Conservation (phyloP, 305 asterid genomes). For the Rubia peregrina region DNA sequence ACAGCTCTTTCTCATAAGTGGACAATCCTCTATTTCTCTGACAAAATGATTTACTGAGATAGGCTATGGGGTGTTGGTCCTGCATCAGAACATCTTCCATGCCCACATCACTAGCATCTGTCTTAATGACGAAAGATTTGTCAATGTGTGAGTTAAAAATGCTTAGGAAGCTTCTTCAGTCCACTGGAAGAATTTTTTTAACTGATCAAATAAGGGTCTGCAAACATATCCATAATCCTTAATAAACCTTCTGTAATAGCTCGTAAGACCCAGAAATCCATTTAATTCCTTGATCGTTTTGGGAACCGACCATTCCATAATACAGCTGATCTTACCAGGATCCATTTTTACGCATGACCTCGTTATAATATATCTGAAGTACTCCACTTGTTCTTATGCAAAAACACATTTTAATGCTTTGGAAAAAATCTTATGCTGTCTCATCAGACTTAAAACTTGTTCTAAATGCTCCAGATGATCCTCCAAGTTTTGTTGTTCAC, state of each 20-base stretch:
- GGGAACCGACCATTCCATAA: neutral
- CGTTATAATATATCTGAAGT: neutral
- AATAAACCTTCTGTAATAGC: conserved; percentile 5
- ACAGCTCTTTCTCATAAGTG: neutral
- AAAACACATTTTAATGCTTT: neutral
- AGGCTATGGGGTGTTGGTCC: neutral
- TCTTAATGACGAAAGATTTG: neutral
- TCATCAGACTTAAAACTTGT: neutral
- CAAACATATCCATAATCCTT: neutral
- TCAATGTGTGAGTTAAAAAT: neutral
- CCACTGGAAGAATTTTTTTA: neutral
- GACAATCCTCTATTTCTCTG: neutral
- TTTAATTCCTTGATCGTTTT: neutral
- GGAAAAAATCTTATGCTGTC: neutral
- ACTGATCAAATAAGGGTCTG: neutral
- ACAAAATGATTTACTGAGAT: neutral
- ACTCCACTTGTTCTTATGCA: neutral
- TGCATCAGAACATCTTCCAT: neutral
- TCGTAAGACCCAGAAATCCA: neutral
- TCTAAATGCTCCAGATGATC: neutral
- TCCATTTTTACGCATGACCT: neutral
- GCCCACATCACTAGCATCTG: neutral
- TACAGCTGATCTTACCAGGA: neutral
- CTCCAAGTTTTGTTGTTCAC: too few relatives aligned
- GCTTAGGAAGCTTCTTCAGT: neutral